Percentiles rank a stretch among this genome's conserved stretches.
These are phyloP conservation scores for Schoenoplectus triqueter DNA, from an alignment of 202 grass and related monocot species.

Conservation along the genomic window DNA sequence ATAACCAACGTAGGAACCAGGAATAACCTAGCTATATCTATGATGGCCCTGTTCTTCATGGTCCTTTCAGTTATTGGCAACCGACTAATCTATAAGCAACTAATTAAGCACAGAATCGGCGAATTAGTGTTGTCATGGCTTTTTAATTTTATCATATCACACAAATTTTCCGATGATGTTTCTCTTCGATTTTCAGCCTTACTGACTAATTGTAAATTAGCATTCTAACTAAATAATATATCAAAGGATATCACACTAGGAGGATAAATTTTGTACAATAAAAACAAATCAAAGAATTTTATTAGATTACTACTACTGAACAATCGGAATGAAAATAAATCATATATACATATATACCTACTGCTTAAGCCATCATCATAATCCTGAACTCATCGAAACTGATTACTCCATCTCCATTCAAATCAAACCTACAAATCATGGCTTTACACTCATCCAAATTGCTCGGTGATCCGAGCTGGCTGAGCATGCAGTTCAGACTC, in stretches of 20 bases:
- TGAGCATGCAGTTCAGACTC: constrained; percentile 52
- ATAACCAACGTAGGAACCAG: no score
- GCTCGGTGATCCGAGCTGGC: constrained; percentile 31
- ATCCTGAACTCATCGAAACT: constrained; percentile 50
- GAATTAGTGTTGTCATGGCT: not conserved
- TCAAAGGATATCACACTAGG: not conserved
- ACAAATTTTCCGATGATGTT: not conserved
- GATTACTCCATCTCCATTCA: constrained; percentile 65
- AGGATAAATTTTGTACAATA: not conserved
- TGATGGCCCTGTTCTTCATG: no score
- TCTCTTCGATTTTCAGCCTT: not conserved
- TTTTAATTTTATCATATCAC: not conserved
- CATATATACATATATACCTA: constrained; percentile 16
- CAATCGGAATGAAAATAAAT: not conserved
- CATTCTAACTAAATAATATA: not conserved
- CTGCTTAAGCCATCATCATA: constrained; percentile 48
- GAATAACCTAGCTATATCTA: no score
- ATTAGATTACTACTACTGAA: not conserved
- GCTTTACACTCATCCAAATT: constrained; percentile 46
- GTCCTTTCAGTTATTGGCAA: no score
- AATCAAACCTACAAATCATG: constrained; percentile 71
- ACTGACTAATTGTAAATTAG: not conserved
- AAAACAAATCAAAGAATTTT: not conserved
- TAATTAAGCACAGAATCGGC: not conserved
- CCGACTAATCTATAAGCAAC: no score